Evolutionary conservation across 1,284 basidiomycete genomes (phyloP), one percentile per base, ranked within the genome.

Genomic region (Papiliotrema fonsecae): DNA sequence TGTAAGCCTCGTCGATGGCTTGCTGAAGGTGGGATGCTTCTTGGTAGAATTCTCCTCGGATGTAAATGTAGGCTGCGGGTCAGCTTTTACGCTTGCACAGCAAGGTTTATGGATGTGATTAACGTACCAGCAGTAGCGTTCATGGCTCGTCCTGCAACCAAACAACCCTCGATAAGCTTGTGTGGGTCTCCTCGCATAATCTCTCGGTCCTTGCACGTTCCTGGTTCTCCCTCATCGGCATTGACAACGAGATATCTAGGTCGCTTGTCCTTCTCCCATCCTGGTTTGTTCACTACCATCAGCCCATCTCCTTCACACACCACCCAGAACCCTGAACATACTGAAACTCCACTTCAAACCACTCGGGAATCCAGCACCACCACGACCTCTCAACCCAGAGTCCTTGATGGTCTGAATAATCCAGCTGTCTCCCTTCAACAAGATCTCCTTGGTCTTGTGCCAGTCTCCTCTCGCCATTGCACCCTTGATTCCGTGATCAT

Each of bases 201-300:
- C 76, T 98, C 94, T 42, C 94, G 86, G 75, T 97, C 94, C 76
- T 97, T 98, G 82, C 94, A 97, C 2, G 96, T 98, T 27, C 94
- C 94, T 1, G 94, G 96, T 76, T 98, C 94, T 54, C 94, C 94
- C 77, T 98, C 94, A 69, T 97, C 94, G 36, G 94, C 94, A 73
- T 98, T 97, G 68, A 98, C 88, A 54, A 97, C 94, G 16, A 97
- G 83, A 72, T 97, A 97, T 39, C 94, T 85, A 16, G 93, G 93
- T 50, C 87, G 87, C 53, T 82, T 82, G 71, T 97, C 94, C 69
- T 91, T 88, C 78, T 98, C 85, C 93, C 94, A 97, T 37, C 86
- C 86, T 26, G 93, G 94, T 77, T 97, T 97, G 79, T 97, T 97
- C 74, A 75, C 64, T 62, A 30, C 11, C 19, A 22, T n/a, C 16